These are phyloP conservation scores for Suhomyces sp. DNA, from an alignment of 805 yeast species.

Conservation along the genomic window DNA sequence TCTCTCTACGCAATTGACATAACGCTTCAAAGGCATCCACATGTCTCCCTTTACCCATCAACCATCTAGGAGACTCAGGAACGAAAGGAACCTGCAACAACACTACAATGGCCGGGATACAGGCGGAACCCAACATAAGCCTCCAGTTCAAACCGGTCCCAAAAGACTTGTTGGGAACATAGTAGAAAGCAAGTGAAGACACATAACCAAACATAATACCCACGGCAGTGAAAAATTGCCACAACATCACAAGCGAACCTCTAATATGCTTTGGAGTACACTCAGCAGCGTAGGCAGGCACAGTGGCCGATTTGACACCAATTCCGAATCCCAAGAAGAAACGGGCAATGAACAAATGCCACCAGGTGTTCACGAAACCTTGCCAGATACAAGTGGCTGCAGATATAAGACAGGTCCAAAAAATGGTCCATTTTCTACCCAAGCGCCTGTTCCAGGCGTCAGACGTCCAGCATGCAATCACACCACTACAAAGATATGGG, in stretches of 20 bases:
- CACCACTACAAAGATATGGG: slow-evolving; percentile 60
- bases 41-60: slow-evolving; percentile 51
- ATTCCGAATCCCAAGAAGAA: slow-evolving; percentile 59
- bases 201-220: slow-evolving; percentile 70
- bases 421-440: slow-evolving; percentile 62
- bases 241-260: slow-evolving; percentile 66
- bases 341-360: slow-evolving; percentile 58
- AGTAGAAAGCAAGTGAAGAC: slow-evolving; percentile 56
- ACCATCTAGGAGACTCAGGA: slow-evolving; percentile 74
- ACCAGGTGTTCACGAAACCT: slow-evolving; percentile 60
- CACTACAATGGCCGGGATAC: slow-evolving; percentile 53
- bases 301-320: slow-evolving; percentile 66
- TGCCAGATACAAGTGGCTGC: slow-evolving; percentile 67
- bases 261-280: slow-evolving; percentile 55
- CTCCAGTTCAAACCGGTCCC: slow-evolving; percentile 55
- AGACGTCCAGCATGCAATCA: slow-evolving; percentile 59
- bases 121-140: slow-evolving; percentile 63
- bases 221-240: slow-evolving; percentile 76
- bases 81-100: slow-evolving; percentile 49
- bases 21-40: slow-evolving; percentile 51
- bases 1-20: slow-evolving; percentile 41
- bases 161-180: slow-evolving; percentile 46
- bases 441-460: slow-evolving; percentile 48
- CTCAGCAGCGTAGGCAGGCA: slow-evolving; percentile 66
- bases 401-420: slow-evolving; percentile 57